Base-by-base conservation (phyloP, 1,139 yeast genomes). In the Taphrina betulina region DNA sequence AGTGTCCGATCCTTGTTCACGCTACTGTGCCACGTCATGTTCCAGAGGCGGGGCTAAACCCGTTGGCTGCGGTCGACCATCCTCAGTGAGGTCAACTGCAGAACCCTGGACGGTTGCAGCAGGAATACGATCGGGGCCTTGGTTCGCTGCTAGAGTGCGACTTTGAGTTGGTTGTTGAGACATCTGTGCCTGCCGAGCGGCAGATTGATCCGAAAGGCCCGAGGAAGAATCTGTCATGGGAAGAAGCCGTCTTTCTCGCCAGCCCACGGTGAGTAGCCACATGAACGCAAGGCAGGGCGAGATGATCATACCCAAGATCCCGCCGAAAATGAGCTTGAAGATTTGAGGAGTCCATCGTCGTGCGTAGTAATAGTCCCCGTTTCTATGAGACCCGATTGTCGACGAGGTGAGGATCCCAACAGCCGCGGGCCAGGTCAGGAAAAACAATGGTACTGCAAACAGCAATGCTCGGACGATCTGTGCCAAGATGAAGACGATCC, bases 271-370 rank as follows among this genome's bases (percentile, higher is more conserved):
- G 19, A 26, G n/a, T n/a, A 50, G 46, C 54, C 54, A 50, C 38
- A 29, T n/a, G 33, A 33, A 26, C 16, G 50, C 57, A 14, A 56
- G 34, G 23, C 38, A 43, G 7, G 58, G 58, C 2, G 48, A 51
- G 23, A 34, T 22, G 17, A 56, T 12, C 4, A 56, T 33, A 16
- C 58, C 57, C 26, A 51, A 12, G 8, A 40, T 19, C 14, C 59
- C 59, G n/a, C 59, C 59, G 16, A 36, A 45, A n/a, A 57, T 35
- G 24, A 57, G 40, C 44, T 57, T 57, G 38, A 45, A 44, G 16
- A 57, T 41, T 29, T 57, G 51, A 3, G 59, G 57, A 8, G 53
- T 41, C 45, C 56, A 53, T 20, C 37, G 36, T 31, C 53, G 20
- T 10, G 41, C 28, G 16, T 42, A 56, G 48, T 42, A 51, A 16